These are phyloP conservation scores for Blastomyces parvus DNA, from an alignment of 2,329 filamentous ascomycete species.

Conservation along the genomic window DNA sequence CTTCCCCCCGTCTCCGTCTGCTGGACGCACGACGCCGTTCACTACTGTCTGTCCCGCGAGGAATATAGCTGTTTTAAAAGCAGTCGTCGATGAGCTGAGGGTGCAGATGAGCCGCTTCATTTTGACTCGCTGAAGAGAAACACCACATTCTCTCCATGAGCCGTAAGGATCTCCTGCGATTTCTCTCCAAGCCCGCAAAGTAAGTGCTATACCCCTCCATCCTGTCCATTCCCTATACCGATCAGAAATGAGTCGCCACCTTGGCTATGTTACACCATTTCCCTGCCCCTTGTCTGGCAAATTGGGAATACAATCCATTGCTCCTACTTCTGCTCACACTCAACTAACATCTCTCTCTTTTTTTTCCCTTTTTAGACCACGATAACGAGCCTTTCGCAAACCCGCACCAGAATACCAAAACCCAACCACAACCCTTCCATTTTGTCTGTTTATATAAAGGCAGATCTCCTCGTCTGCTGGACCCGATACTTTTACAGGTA, in stretches of 20 bases:
- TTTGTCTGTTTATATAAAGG: conserved; percentile 26
- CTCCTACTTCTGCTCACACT: too few species aligned
- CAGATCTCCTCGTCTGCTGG: conserved; percentile 66
- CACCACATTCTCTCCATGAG: conserved; percentile 61
- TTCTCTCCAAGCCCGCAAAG: conserved; percentile 92
- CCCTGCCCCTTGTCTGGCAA: neutral
- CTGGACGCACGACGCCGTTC: neutral
- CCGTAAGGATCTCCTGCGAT: conserved; percentile 81
- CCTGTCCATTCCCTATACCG: neutral
- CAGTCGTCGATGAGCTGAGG: conserved; percentile 14
- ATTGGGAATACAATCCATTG: too few species aligned
- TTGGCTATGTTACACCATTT: conserved; percentile 3
- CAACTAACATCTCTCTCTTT: neutral
- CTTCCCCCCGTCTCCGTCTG: neutral
- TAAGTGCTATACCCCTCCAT: conserved; percentile 40
- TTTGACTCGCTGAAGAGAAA: conserved; percentile 20
- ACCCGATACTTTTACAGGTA: conserved; percentile 76
- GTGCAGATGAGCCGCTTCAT: conserved; percentile 12
- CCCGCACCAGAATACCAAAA: conserved; percentile 13
- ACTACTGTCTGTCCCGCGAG: neutral
- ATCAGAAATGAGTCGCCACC: neutral
- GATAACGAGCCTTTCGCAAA: conserved; percentile 18
- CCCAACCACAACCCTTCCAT: conserved; percentile 15
- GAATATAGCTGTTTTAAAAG: neutral
- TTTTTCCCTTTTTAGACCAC: neutral